Base-by-base conservation (phyloP, 129 eudicot genomes). In the Chrysanthemum seticuspe region DNA sequence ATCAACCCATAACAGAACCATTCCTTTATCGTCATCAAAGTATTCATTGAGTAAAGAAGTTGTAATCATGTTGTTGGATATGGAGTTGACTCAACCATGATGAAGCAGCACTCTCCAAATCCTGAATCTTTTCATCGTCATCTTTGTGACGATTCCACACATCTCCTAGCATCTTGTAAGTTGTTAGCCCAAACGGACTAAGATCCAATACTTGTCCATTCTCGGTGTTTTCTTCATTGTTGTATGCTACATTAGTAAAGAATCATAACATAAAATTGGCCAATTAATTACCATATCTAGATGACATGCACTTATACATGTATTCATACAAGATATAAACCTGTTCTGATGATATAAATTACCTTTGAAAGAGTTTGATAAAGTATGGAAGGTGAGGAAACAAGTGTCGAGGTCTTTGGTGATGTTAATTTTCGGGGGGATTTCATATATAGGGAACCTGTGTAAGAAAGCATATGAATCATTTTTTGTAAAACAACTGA, bases 121-220 rank as follows among this genome's bases (percentile, higher is more conserved):
- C 76, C 16, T 47, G 25, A 7, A 84, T 54, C 80, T 53, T 82
- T 50, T 78, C 79, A 13, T 58, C 12, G 12, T 88, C 86, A 18
- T 73, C 57, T 6, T 65, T 29, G 3, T 40, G 67, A 10, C 23
- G 62, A 14, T 66, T 63, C 83, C 90, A 85, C 8, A 83, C 72
- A 6, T 83, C 83, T 6, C 88, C 86, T 34, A 71, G 79, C 88
- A 88, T 68, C 73, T 67, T 69, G 80, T 77, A 56, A 4, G 88
- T 81, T 36, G 86, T 87, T 49, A 85, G 61, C 49, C 88, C 95
- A 51, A 88, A 88, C 0, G 90, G 83, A 29, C 73, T 77, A 44
- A 88, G 85, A 44, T 78, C 57, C 45, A 47, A 59, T 19, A 44
- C 65, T 56, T 40, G 54, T 56, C 13, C 48, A 14, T 63, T 44